Evolutionary conservation across 805 yeast species (phyloP).

Genomic region (Ogataea trehalophila): DNA sequence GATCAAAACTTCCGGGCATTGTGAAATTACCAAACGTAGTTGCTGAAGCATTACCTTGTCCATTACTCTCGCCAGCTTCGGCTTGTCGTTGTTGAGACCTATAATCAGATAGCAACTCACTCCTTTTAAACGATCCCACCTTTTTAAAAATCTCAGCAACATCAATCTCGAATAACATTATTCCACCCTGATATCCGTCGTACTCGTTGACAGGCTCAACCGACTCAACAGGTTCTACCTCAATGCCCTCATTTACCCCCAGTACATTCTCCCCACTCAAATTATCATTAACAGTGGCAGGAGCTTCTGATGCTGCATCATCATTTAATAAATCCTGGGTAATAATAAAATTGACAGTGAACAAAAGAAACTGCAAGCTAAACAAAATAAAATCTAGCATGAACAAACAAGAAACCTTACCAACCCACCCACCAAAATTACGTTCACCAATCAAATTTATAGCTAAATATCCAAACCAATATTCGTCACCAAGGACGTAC

Average conservation of each 20-base stretch:
- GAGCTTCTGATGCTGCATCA: constrained; percentile 2
- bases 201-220: constrained; percentile 13
- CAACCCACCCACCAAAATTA: constrained; percentile 23
- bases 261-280: background rate
- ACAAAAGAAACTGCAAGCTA: constrained; percentile 26
- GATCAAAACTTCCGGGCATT: constrained; percentile 10
- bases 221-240: constrained; percentile 14
- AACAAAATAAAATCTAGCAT: constrained; percentile 30
- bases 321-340: constrained; percentile 24
- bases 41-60: background rate
- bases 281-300: constrained; percentile 1
- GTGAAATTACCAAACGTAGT: background rate
- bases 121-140: constrained; percentile 17
- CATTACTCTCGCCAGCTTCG: background rate
- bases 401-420: constrained; percentile 21
- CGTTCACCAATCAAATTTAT: constrained; percentile 46
- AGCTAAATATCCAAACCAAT: constrained; percentile 34
- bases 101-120: constrained; percentile 5
- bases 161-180: constrained; percentile 32
- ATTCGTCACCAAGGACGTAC: constrained; percentile 17
- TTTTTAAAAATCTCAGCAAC: constrained; percentile 26
- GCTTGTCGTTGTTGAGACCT: constrained; percentile 1
- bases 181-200: constrained; percentile 45
- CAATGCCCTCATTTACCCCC: constrained; percentile 7
- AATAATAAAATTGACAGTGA: constrained; percentile 29